Percentiles rank a stretch among this genome's conserved stretches.
Conservation (phyloP, 768 basidiomycete genomes). For the Boletus rubroflammeus region DNA sequence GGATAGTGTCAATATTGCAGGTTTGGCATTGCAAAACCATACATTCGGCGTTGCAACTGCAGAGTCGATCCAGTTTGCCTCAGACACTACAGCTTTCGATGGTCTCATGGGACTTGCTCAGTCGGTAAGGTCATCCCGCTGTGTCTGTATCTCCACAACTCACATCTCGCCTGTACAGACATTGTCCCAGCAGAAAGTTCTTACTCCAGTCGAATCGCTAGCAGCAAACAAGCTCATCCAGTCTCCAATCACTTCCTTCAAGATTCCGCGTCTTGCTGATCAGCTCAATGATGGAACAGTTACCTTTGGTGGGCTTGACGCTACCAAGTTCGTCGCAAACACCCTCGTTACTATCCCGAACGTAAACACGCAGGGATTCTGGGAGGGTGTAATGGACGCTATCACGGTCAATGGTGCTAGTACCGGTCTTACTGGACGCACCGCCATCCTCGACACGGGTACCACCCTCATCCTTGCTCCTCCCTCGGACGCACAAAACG, state of each 20-base stretch:
- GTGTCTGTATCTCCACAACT: not conserved
- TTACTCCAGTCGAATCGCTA: conserved; percentile 72
- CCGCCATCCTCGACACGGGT: conserved; percentile 60
- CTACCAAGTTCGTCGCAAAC: conserved; percentile 57
- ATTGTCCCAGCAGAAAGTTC: conserved; percentile 60
- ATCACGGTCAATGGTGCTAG: conserved; percentile 56
- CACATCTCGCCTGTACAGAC: conserved; percentile 29
- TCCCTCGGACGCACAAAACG: conserved; percentile 46
- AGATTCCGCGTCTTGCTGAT: conserved; percentile 72
- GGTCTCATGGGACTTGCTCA: conserved; percentile 77
- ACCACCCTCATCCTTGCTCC: conserved; percentile 45
- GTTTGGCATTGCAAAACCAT: conserved; percentile 53
- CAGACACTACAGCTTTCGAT: conserved; percentile 50
- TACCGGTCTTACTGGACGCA: conserved; percentile 53
- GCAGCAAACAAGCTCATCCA: conserved; percentile 53
- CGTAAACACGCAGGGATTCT: conserved; percentile 69
- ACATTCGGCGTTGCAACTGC: conserved; percentile 62
- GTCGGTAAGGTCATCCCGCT: conserved; percentile 45
- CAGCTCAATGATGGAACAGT: conserved; percentile 67
- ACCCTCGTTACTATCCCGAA: conserved; percentile 61
- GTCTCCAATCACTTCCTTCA: conserved; percentile 71
- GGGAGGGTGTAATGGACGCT: conserved; percentile 66
- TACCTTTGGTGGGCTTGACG: conserved; percentile 76
- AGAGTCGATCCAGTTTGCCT: conserved; percentile 63
- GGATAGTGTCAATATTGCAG: conserved; percentile 64